Evolutionary conservation across 306 rosid species (phyloP), one percentile per base, ranked within the genome.

Genomic region (barrel medic (Medicago truncatula)): DNA sequence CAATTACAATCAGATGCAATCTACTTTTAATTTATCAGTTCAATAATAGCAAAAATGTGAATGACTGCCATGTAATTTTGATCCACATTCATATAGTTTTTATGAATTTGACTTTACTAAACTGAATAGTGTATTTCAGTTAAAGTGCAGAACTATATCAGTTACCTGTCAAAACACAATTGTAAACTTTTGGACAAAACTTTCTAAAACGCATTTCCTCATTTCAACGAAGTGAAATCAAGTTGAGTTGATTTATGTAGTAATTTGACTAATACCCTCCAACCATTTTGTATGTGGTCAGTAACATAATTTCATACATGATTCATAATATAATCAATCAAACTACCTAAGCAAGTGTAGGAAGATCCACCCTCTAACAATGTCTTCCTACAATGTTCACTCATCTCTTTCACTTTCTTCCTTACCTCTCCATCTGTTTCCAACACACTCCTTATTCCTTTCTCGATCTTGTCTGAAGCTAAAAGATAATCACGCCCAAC

Each of bases 291-390:
- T 16, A 31, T 0, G 31, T 70, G 49, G 62, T 70, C 5, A 46
- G 9, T 6, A 50, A 40, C 47, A 25, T 50, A 39, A 17, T 46
- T 21, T 78, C 36, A 78, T 0, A 59, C 56, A 4, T 14, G 54
- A 60, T 34, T 14, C 52, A 73, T 47, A 9, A 82, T 15, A 13
- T 78, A 69, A 60, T 74, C 74, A 73, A 73, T 52, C 4, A 82
- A 82, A 31, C 57, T 64, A 1, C 57, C 73, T 60, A 85, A 46
- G 16, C 53, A 21, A 25, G 76, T 57, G 71, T 80, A 44, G 1
- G 89, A 86, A 20, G 67, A 83, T 2, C 89, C 89, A 74, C 87
- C 83, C 2, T 69, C 63, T 20, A 52, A 16, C 50, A 67, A 16
- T 7, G 85, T 60, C 31, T 66, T 74, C 31, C 61, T 69, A 34